Evolutionary conservation across 768 basidiomycete genomes (phyloP), one percentile per base, ranked within the genome.

Genomic region (Stropharia rugosoannulata): DNA sequence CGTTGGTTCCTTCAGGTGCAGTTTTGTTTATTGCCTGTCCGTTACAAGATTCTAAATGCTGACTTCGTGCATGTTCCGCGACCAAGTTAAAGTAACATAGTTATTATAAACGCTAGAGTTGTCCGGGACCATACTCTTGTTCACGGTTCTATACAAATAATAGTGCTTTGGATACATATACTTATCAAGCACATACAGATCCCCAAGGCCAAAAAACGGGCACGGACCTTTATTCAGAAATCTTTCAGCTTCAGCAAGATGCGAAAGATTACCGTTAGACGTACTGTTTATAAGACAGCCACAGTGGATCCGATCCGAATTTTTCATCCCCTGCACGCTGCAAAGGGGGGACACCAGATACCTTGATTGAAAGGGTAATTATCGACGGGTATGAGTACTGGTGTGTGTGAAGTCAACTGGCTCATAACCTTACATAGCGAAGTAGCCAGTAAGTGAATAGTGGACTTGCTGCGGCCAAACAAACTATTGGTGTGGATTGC

Each of bases 291-390:
- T 87, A 87, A 49, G 79, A 70, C 56, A 77, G 68, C 80, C 82
- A 88, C 51, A 77, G 76, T 0, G 74, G 73, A 62, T 87, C 81
- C 15, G 73, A 65, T 0, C 77, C 79, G 57, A 75, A 85, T 63
- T 79, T 82, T 70, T 81, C 80, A 60, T 87, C 75, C 3, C 77
- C 82, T 4, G 75, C 67, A 45, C 67, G 70, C 72, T 91, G 89
- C 15, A 90, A 77, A 2, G 81, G 80, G 1, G 89, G 89, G n/a
- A 90, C 81, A 15, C 87, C 87, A 6, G 86, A 86, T 4, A 80
- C 75, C 79, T 86, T 19, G 19, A 61, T 22, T 22, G 22, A 22
- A 22, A 22, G 52, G 61, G 7, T 52, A 47, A n/a, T 38, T 3
- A 27, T 8, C 19, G 19, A 5, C 38, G 22, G 40, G 16, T 13